Percentiles rank a stretch among this genome's conserved stretches.
Evolutionary conservation across 2,329 filamentous ascomycete species (phyloP).

Genomic region (Paradendryphiella salina): DNA sequence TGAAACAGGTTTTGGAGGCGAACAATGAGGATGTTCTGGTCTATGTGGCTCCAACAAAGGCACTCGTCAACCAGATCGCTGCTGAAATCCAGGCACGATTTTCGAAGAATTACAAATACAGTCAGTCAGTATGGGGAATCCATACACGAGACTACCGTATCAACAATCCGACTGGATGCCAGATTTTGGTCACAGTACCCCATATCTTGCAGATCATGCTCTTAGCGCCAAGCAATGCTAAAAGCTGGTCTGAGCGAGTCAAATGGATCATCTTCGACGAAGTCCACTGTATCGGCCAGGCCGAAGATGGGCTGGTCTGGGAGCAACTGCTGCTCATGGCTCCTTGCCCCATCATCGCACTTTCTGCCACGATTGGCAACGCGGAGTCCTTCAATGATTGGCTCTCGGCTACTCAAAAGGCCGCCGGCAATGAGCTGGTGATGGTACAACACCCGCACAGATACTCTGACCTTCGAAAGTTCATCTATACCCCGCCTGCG

Average conservation of each 20-base stretch:
- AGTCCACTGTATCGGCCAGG: slow-evolving; percentile 77
- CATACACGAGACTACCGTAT: slow-evolving; percentile 75
- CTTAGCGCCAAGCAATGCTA: slow-evolving; percentile 64
- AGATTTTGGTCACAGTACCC: slow-evolving; percentile 76
- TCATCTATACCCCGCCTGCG: slow-evolving; percentile 61
- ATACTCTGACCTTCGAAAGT: slow-evolving; percentile 80
- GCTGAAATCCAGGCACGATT: slow-evolving; percentile 77
- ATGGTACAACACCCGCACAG: slow-evolving; percentile 70
- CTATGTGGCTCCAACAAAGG: slow-evolving; percentile 81
- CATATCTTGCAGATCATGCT: slow-evolving; percentile 81
- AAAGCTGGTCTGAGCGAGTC: slow-evolving; percentile 68
- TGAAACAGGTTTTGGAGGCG: slow-evolving; percentile 71
- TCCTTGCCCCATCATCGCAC: slow-evolving; percentile 75
- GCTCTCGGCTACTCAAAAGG: slow-evolving; percentile 66
- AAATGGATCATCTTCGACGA: slow-evolving; percentile 82
- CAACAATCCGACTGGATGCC: slow-evolving; percentile 72
- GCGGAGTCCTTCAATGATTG: slow-evolving; percentile 70
- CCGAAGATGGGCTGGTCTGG: slow-evolving; percentile 76
- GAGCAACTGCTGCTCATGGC: slow-evolving; percentile 75
- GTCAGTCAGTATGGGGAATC: slow-evolving; percentile 74
- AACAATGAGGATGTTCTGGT: slow-evolving; percentile 72
- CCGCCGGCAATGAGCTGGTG: slow-evolving; percentile 64
- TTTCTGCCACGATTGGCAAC: slow-evolving; percentile 80
- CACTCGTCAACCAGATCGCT: slow-evolving; percentile 80
- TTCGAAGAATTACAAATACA: slow-evolving; percentile 64